Evolutionary conservation across 768 basidiomycete genomes (phyloP).

Genomic region (Pleurotus citrinopileatus): DNA sequence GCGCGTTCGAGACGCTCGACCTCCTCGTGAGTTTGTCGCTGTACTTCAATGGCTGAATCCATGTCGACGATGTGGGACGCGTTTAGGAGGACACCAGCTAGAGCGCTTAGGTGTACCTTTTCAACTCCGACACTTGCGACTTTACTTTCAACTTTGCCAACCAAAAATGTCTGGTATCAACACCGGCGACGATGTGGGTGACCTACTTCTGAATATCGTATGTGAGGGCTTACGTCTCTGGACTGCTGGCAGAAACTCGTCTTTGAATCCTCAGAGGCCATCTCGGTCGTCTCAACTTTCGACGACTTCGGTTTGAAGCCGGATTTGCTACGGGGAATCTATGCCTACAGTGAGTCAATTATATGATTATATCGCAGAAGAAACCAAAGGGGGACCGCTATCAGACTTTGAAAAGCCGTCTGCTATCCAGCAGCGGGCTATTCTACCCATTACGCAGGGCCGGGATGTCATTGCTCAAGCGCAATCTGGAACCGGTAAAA

Average conservation of each 20-base stretch:
- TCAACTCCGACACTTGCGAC: constrained; percentile 45
- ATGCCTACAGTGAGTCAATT: constrained; percentile 84
- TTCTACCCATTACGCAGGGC: constrained; percentile 92
- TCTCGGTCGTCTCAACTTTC: constrained; percentile 86
- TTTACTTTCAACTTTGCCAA: constrained; percentile 31
- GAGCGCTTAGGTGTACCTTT: constrained; percentile 21
- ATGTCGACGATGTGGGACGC: constrained; percentile 34
- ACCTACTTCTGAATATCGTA: constrained; percentile 2
- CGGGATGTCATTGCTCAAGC: constrained; percentile 99
- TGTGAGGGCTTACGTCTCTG: constrained; percentile 9
- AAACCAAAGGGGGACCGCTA: not conserved
- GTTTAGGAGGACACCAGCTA: not conserved
- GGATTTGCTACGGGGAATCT: constrained; percentile 93
- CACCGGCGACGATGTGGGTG: constrained; percentile 74
- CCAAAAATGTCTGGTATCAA: constrained; percentile 80
- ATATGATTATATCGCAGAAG: not conserved
- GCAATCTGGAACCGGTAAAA: constrained; percentile 99
- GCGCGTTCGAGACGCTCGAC: constrained; percentile 89
- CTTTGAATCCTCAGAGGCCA: constrained; percentile 92
- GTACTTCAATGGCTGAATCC: constrained; percentile 94
- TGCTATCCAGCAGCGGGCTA: constrained; percentile 97
- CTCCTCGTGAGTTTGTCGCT: constrained; percentile 94
- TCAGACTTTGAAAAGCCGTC: constrained; percentile 95
- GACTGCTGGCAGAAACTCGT: constrained; percentile 75
- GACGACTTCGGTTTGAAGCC: constrained; percentile 92